A percentile compares a stretch with the other conserved stretches of the same genome.
phyloP scores from a whole-genome alignment of 139 green algal species.

The Haematococcus sp. region DNA sequence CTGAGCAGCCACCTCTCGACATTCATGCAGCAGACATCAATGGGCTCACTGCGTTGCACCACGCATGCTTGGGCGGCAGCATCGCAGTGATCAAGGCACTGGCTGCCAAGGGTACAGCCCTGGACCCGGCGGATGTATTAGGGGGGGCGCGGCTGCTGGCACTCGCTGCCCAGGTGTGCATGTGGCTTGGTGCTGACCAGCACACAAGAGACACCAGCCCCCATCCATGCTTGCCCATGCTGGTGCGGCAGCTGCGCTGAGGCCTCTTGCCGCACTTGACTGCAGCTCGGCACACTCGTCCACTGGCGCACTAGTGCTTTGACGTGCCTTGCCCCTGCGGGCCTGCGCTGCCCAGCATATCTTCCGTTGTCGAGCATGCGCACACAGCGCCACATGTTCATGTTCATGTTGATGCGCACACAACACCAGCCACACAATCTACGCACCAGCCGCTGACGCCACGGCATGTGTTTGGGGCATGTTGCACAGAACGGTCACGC shows the following conservation, averaged over 20 bases:
- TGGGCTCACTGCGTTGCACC: constrained; percentile 14
- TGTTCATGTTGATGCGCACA: too few relatives aligned
- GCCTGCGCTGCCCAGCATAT: too few relatives aligned
- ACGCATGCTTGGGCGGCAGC: constrained; percentile 22
- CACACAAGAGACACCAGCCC: too few relatives aligned
- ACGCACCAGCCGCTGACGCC: too few relatives aligned
- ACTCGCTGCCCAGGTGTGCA: constrained; percentile 13
- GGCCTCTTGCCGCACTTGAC: too few relatives aligned
- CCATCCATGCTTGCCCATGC: too few relatives aligned
- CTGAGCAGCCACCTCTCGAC: background rate
- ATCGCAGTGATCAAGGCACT: constrained; percentile 12
- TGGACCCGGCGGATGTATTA: constrained; percentile 4
- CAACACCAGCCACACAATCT: too few relatives aligned
- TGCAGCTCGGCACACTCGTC: too few relatives aligned
- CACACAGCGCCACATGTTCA: background rate
- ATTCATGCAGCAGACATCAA: background rate
- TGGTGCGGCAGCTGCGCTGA: too few relatives aligned
- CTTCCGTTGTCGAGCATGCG: background rate
- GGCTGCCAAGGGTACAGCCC: background rate
- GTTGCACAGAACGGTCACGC: constrained; percentile 13
- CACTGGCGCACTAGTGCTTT: too few relatives aligned
- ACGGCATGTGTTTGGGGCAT: background rate
- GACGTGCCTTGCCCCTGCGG: too few relatives aligned
- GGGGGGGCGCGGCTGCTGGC: constrained; percentile 15
- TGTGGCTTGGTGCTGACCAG: too few relatives aligned